Conservation (phyloP, 1,139 yeast species). For the Yamadazyma triangularis region DNA sequence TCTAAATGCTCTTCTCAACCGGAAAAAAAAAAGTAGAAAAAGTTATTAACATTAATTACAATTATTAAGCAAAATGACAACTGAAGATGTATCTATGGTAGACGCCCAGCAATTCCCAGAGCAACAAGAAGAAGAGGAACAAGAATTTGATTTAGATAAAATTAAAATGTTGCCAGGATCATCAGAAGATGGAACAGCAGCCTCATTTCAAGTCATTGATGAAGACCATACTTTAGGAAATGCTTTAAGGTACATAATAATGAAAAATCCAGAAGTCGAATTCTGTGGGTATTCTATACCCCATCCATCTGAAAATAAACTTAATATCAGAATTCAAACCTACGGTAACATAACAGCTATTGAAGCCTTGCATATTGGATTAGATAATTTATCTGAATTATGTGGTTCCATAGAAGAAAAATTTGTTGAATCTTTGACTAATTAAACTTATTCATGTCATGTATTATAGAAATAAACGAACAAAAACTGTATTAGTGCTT, state of each 20-base stretch:
- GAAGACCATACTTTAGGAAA: constrained; percentile 97
- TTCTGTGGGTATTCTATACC: constrained; percentile 98
- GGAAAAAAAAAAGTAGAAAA: not conserved
- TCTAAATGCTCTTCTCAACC: not conserved
- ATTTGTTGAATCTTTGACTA: constrained; percentile 57
- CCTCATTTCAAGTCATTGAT: constrained; percentile 85
- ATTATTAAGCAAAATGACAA: not conserved
- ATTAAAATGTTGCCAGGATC: constrained; percentile 75
- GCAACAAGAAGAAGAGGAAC: constrained; percentile 30
- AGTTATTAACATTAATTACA: too few relatives aligned
- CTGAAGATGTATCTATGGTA: not conserved
- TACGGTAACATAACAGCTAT: constrained; percentile 86
- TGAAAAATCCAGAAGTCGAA: constrained; percentile 97
- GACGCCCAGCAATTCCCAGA: not conserved
- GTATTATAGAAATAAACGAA: too few relatives aligned
- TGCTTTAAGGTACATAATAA: constrained; percentile 85
- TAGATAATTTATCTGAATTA: constrained; percentile 76
- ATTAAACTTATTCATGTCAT: too few relatives aligned
- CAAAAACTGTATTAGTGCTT: too few relatives aligned
- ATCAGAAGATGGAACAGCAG: constrained; percentile 93
- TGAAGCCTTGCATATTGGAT: constrained; percentile 89
- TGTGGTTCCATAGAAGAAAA: constrained; percentile 80
- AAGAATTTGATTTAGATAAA: constrained; percentile 46
- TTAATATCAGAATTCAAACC: constrained; percentile 91
- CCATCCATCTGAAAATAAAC: constrained; percentile 92